Evolutionary conservation across 176 grass and related monocot species (phyloP), one percentile per base, ranked within the genome.

Genomic region (Puya raimondii): DNA sequence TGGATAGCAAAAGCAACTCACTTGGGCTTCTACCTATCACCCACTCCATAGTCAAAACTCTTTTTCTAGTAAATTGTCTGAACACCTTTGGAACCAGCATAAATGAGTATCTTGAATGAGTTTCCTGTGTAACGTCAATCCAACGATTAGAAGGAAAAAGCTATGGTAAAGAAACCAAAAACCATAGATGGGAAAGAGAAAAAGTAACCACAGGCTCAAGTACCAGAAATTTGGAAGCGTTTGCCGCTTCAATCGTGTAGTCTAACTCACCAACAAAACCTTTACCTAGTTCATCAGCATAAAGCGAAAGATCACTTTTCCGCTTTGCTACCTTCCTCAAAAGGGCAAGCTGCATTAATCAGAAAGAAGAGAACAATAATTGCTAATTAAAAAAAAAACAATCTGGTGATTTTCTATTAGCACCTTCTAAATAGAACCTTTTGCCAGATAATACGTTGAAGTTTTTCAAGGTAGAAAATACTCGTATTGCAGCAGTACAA

Each of bases 21-120:
- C 67, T 96, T 26, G 93, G 93, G 47, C 74, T 96, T 82, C 92
- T 84, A 81, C 89, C 93, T 22, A 71, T n/a, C 57, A 96, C 70
- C 93, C 93, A 96, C 68, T 96, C 86, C 88, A 89, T 90, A 56
- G 86, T 96, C 53, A 96, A 82, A 84, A 96, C 89, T 80, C 84
- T 92, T 72, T 85, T 92, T 69, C 76, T 90, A 48, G 89, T 92
- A 75, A 90, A 63, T 70, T 87, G 74, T 73, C 77, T 85, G 29
- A 87, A 79, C 78, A 96, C 77, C 72, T 96, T 96, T 4, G 93
- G 93, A 69, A 87, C 86, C 50, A 79, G n/a, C 14, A 96, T 89
- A 81, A 92, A 96, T 72, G 76, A 80, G 83, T 92, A 96, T 22
- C 79, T 75, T 3, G 83, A 92, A 81, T 96, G 93, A 83, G 64